These are phyloP conservation scores for Taphrina flavorubra DNA, from an alignment of 1,139 yeast genomes.

Conservation along the genomic window DNA sequence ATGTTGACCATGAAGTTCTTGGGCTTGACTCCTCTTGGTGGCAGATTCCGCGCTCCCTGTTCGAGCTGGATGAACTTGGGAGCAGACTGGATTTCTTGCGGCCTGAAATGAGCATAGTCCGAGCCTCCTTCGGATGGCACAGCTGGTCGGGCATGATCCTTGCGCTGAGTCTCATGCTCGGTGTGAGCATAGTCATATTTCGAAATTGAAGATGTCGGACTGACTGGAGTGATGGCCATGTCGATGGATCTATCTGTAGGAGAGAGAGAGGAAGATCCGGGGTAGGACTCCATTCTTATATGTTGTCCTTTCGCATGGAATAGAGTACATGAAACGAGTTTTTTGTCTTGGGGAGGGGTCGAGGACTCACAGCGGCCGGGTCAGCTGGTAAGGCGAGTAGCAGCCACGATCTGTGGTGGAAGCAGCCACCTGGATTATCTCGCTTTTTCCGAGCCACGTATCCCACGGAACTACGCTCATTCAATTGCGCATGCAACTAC, in stretches of 20 bases:
- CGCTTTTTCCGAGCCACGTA: slow-evolving; percentile 12
- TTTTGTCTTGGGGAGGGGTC: background rate
- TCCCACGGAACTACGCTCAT: background rate
- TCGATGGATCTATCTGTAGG: slow-evolving; percentile 7
- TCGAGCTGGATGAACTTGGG: slow-evolving; percentile 40
- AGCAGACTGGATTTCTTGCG: slow-evolving; percentile 38
- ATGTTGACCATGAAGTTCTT: slow-evolving; percentile 28
- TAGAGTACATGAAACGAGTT: background rate
- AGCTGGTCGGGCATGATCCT: slow-evolving; percentile 3
- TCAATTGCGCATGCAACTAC: background rate
- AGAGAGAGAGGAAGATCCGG: slow-evolving; percentile 10
- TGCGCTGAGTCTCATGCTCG: slow-evolving; percentile 20
- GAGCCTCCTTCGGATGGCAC: slow-evolving; percentile 4
- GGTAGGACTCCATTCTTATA: slow-evolving; percentile 9
- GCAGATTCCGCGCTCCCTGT: slow-evolving; percentile 30
- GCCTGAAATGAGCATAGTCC: slow-evolving; percentile 36
- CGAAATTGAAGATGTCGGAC: slow-evolving; percentile 16
- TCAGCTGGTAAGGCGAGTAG: background rate
- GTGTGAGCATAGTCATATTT: slow-evolving; percentile 29
- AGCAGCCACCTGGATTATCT: slow-evolving; percentile 14
- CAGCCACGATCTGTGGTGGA: slow-evolving; percentile 8
- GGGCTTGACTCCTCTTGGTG: slow-evolving; percentile 2
- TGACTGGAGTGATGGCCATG: slow-evolving; percentile 18
- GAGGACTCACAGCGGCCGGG: background rate
- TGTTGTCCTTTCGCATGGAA: background rate